Evolutionary conservation across 2,329 filamentous ascomycete genomes (phyloP).

Genomic region (Calonectria pseudoturangicola): DNA sequence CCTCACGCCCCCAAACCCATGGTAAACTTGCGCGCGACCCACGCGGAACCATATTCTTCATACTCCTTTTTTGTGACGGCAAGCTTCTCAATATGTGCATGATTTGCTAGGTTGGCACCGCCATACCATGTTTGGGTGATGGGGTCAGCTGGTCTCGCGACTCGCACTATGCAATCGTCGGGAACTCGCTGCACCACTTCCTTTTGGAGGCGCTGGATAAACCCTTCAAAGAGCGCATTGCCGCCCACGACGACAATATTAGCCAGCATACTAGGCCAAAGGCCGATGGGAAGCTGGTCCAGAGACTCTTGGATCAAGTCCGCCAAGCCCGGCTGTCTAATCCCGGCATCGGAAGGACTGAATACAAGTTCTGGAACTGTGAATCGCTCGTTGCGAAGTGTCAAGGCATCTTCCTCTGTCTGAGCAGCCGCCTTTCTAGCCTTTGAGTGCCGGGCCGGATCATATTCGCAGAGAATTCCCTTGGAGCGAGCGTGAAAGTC

Average conservation of each 20-base stretch:
- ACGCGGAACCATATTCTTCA: slow-evolving; percentile 86
- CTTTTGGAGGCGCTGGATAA: slow-evolving; percentile 85
- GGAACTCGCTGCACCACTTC: slow-evolving; percentile 84
- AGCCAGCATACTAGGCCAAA: slow-evolving; percentile 88
- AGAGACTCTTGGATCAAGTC: slow-evolving; percentile 89
- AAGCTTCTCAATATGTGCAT: slow-evolving; percentile 79
- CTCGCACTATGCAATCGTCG: slow-evolving; percentile 85
- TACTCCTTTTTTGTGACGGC: slow-evolving; percentile 93
- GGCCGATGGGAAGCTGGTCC: slow-evolving; percentile 82
- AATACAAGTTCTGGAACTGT: slow-evolving; percentile 93
- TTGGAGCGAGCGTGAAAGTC: slow-evolving; percentile 79
- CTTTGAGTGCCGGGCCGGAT: slow-evolving; percentile 77
- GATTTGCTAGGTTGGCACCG: slow-evolving; percentile 84
- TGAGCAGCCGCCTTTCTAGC: slow-evolving; percentile 67
- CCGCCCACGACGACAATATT: slow-evolving; percentile 95
- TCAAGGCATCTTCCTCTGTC: slow-evolving; percentile 83
- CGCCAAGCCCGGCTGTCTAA: slow-evolving; percentile 87
- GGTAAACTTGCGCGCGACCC: slow-evolving; percentile 84
- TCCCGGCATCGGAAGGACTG: slow-evolving; percentile 87
- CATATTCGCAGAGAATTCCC: slow-evolving; percentile 86
- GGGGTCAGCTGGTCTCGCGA: slow-evolving; percentile 82
- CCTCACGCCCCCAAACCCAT: slow-evolving; percentile 49
- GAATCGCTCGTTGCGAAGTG: slow-evolving; percentile 94
- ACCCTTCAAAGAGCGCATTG: slow-evolving; percentile 86
- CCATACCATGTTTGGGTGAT: slow-evolving; percentile 90